Percentiles rank a stretch among this genome's conserved stretches.
These are phyloP conservation scores for Brassica hybrid DNA, from an alignment of 441 rosid genomes.

Conservation along the genomic window DNA sequence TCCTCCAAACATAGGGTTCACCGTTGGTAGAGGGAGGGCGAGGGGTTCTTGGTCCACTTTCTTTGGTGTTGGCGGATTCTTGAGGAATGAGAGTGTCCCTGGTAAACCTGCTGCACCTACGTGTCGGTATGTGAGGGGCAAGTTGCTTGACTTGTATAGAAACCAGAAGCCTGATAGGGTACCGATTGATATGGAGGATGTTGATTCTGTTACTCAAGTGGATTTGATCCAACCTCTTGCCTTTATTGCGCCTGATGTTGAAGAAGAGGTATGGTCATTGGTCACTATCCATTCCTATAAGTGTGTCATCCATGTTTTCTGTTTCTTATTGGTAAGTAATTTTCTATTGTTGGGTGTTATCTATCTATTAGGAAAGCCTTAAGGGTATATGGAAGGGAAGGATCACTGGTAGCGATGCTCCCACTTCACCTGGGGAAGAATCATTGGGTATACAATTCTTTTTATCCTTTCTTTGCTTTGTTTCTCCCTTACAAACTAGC, in stretches of 20 bases:
- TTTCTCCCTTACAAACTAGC: conserved; percentile 17
- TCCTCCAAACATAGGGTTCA: conserved; percentile 66
- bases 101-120: conserved; percentile 38
- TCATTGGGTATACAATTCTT: conserved; percentile 46
- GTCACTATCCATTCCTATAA: neutral
- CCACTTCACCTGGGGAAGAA: conserved; percentile 57
- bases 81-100: conserved; percentile 50
- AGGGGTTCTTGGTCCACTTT: conserved; percentile 36
- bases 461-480: conserved; percentile 1
- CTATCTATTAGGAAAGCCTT: conserved; percentile 57
- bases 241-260: conserved; percentile 71
- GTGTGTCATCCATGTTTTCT: neutral
- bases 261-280: conserved; percentile 81
- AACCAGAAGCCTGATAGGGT: conserved; percentile 51
- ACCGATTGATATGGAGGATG: conserved; percentile 69
- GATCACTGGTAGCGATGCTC: conserved; percentile 66
- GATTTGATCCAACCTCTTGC: conserved; percentile 67
- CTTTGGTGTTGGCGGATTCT: conserved; percentile 29
- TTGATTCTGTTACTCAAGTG: conserved; percentile 51
- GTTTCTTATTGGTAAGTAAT: conserved; percentile 16
- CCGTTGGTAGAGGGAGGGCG: conserved; percentile 75
- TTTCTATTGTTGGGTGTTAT: neutral
- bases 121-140: conserved; percentile 80
- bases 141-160: conserved; percentile 91
- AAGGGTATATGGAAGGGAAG: conserved; percentile 78